Evolutionary conservation across 2,329 filamentous ascomycete species (phyloP), one percentile per base, ranked within the genome.

Genomic region (Cladosporium sphaerospermum): DNA sequence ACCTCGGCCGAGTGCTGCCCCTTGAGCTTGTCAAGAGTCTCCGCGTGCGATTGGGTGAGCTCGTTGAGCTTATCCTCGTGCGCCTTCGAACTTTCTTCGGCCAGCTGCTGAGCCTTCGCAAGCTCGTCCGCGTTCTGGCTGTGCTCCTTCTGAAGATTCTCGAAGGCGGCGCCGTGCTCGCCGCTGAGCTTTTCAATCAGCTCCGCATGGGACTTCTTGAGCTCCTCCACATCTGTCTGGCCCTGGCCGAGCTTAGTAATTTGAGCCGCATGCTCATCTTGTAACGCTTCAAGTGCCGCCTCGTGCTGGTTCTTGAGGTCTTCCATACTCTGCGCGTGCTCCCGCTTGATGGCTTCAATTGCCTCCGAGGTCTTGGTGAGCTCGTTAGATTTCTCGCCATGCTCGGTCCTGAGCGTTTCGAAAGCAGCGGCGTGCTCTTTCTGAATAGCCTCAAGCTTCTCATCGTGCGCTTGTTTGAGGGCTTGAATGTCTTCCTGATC

Each of bases 71-170:
- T 48, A 6, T 42, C n/a, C 14, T 47, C 44, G 14, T 36, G 28
- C 23, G 14, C 3, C 28, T 53, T 37, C 19, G 34, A n/a, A 11
- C 5, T 31, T 4, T 51, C 40, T 13, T 32, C n/a, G 13, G 44
- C 53, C 31, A 18, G n/a, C 16, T 45, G 6, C 19, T 47, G 45
- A 14, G 37, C 45, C 23, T 37, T 34, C 13, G 16, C 36, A 16
- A 45, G 19, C 39, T 47, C 28, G 8, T 45, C 51, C 7, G 16
- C 13, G 18, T 53, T 45, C 0, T 9, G n/a, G 2, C 28, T 9
- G 44, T 56, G 52, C 32, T 59, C 57, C 4, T 42, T 49, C 32
- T 56, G 45, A 11, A 58, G 44, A 2, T 42, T 54, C 18, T 50
- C 56, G 14, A 59, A 23, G 13, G 41, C 52, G 13, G 42, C 57